These are phyloP conservation scores for Apophysomyces variabilis DNA, from an alignment of 371 early-diverging fungal species.

Conservation along the genomic window DNA sequence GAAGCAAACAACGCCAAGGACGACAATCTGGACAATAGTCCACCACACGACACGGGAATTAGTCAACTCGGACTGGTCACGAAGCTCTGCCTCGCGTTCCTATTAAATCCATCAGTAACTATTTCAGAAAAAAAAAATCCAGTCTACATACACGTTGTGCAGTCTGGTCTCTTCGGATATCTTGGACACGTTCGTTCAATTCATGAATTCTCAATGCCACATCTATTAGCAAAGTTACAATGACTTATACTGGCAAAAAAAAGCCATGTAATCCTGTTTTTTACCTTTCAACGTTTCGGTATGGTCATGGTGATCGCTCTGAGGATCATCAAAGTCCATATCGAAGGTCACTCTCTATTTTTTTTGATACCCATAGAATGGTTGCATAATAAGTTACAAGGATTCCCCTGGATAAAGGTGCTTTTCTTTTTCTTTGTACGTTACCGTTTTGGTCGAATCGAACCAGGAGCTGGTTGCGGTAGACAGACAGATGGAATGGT, in stretches of 20 bases:
- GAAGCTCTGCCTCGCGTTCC: slow-evolving; percentile 91
- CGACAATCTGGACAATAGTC: slow-evolving; percentile 83
- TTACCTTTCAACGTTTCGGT: slow-evolving; percentile 63
- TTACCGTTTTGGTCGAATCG: slow-evolving; percentile 56
- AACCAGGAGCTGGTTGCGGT: slow-evolving; percentile 68
- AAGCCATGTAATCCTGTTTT: neutral
- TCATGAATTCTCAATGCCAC: slow-evolving; percentile 76
- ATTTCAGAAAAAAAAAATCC: too few relatives aligned
- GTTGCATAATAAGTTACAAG: neutral
- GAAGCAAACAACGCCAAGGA: slow-evolving; percentile 81
- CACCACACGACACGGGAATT: slow-evolving; percentile 89
- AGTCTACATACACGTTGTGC: slow-evolving; percentile 79
- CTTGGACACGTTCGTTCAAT: slow-evolving; percentile 79
- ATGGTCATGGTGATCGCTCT: slow-evolving; percentile 61
- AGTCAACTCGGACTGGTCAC: slow-evolving; percentile 80
- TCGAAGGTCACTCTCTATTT: slow-evolving; percentile 67
- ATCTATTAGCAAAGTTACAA: slow-evolving; percentile 40
- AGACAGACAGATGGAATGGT: slow-evolving; percentile 88
- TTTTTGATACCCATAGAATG: neutral
- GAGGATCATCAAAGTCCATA: slow-evolving; percentile 77
- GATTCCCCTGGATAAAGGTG: neutral
- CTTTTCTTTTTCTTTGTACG: neutral
- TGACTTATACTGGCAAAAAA: too few relatives aligned
- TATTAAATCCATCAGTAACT: slow-evolving; percentile 24
- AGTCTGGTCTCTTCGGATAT: slow-evolving; percentile 87